Base-by-base conservation (phyloP, 148 eudicot species). In the Hydrangea macrophylla region DNA sequence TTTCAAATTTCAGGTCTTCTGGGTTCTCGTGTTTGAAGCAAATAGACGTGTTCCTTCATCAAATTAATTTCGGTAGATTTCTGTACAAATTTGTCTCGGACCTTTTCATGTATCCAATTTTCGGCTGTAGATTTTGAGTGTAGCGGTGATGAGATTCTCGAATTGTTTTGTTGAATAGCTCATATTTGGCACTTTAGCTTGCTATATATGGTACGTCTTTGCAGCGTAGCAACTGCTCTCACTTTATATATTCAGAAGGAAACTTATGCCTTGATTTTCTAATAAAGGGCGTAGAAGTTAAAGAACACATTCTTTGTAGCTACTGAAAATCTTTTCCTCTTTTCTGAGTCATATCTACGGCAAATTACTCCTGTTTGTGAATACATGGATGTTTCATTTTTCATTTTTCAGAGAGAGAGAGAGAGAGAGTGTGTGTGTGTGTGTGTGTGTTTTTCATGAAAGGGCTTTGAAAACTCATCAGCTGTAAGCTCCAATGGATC, bases 1-100 rank as follows among this genome's bases (percentile, higher is more conserved):
- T 53, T 35, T 44, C 24, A 48, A 33, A 31, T 72, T 57, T 73
- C 79, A 76, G 79, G 75, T 31, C 62, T 70, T 67, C 58, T 76
- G 22, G 75, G 79, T 22, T 76, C 71, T 48, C 75, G 28, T n/a
- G 67, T 44, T 30, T 76, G 71, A 76, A 45, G 65, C 20, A 12
- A 45, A 60, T 53, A 33, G 23, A 63, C 26, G 67, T n/a, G 67
- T n/a, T 51, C 39, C 31, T 18, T 54, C 60, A 61, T 57, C 69
- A 51, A 66, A 53, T 35, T 51, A n/a, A 44, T 32, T 31, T n/a
- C 30, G 23, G 28, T 50, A 65, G 0, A 23, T 66, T 31, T 53
- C 44, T 32, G 65, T 61, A 61, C n/a, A 24, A 22, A 30, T 36
- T 59, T 36, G 25, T 31, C 1, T 25, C 22, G 15, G 23, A 39